These are phyloP conservation scores for Ceratobasidium sp. DNA, from an alignment of 1,284 basidiomycete genomes.

Conservation along the genomic window DNA sequence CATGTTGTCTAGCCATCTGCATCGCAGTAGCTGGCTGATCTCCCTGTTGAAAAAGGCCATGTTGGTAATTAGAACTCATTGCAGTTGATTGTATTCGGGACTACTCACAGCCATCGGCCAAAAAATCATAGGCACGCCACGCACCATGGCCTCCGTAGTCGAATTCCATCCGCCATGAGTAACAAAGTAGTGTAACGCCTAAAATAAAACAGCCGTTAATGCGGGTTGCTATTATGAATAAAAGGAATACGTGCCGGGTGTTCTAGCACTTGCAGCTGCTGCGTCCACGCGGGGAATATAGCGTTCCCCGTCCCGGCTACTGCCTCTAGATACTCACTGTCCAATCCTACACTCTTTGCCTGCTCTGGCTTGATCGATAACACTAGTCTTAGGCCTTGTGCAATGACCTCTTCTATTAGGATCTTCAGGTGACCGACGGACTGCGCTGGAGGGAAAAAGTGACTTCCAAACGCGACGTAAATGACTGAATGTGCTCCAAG, in stretches of 20 bases:
- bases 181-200: constrained; percentile 37
- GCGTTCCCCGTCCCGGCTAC: constrained; percentile 15
- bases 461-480: constrained; percentile 38
- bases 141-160: constrained; percentile 10
- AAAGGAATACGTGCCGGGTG: constrained; percentile 29
- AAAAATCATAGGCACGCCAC: constrained; percentile 28
- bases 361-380: background rate
- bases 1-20: constrained; percentile 14
- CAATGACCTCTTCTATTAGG: constrained; percentile 10
- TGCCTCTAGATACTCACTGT: background rate
- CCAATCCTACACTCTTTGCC: background rate
- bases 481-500: constrained; percentile 24
- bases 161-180: constrained; percentile 3
- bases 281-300: constrained; percentile 36
- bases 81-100: background rate
- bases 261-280: constrained; percentile 26
- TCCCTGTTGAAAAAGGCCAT: background rate
- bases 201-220: background rate
- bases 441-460: constrained; percentile 25
- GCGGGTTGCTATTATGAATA: background rate
- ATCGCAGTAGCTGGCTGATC: constrained; percentile 37
- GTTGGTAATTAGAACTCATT: background rate
- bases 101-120: constrained; percentile 38
- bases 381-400: background rate
- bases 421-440: constrained; percentile 21